These are phyloP conservation scores for Aureobasidium mangrovei DNA, from an alignment of 2,329 filamentous ascomycete genomes.

Conservation along the genomic window DNA sequence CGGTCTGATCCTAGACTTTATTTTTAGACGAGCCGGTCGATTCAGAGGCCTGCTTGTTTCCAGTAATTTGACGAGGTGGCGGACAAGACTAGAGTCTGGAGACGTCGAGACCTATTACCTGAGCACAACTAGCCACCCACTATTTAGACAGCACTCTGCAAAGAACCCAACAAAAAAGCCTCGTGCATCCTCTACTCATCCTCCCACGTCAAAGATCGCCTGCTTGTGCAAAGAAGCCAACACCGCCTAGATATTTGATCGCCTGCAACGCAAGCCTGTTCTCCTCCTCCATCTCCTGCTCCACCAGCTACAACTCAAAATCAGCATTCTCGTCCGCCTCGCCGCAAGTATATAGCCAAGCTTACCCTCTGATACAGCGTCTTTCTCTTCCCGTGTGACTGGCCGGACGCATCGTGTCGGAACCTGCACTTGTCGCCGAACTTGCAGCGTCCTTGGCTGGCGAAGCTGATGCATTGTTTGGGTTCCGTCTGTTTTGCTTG, in stretches of 20 bases:
- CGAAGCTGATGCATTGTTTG: conserved; percentile 25
- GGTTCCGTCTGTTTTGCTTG: conserved; percentile 1
- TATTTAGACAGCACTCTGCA: too few relatives aligned
- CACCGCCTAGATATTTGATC: conserved; percentile 38
- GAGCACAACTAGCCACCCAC: too few relatives aligned
- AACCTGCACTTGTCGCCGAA: conserved; percentile 27
- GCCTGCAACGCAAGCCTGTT: conserved; percentile 35
- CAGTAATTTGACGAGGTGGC: too few relatives aligned
- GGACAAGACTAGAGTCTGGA: too few relatives aligned
- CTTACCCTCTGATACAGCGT: conserved; percentile 17
- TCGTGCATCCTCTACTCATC: too few relatives aligned
- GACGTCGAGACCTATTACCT: too few relatives aligned
- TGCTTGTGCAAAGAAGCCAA: conserved; percentile 29
- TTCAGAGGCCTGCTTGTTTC: too few relatives aligned
- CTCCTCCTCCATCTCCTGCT: conserved; percentile 37
- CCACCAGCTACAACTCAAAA: conserved; percentile 23
- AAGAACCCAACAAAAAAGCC: too few relatives aligned
- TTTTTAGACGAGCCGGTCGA: too few relatives aligned
- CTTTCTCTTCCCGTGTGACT: conserved; percentile 13
- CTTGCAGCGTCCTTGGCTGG: conserved; percentile 25
- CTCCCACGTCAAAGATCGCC: too few relatives aligned
- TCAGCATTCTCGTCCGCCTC: background rate
- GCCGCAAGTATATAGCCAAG: background rate
- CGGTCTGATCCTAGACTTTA: too few relatives aligned
- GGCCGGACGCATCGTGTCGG: conserved; percentile 22